Percentiles rank a stretch among this genome's conserved stretches.
Evolutionary conservation across 1,284 basidiomycete species (phyloP).

Genomic region (Pseudozyma sp.): DNA sequence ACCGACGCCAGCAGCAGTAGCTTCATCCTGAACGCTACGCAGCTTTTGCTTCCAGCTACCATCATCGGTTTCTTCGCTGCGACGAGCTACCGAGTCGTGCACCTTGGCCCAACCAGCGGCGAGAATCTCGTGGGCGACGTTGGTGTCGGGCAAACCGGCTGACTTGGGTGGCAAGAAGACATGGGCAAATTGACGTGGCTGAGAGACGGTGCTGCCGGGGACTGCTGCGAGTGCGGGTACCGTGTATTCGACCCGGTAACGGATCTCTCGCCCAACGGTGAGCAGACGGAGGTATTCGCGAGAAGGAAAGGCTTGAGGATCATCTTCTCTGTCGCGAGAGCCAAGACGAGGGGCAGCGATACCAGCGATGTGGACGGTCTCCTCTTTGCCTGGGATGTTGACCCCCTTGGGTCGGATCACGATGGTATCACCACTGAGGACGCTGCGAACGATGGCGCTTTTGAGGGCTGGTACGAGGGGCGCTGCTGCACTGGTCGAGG

Average conservation of each 20-base stretch:
- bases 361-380: conserved; percentile 63
- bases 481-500: conserved; percentile 7
- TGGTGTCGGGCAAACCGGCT: conserved; percentile 59
- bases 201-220: conserved; percentile 78
- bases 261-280: conserved; percentile 87
- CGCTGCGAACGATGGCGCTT: conserved; percentile 62
- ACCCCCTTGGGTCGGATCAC: conserved; percentile 61
- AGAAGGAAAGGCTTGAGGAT: conserved; percentile 89
- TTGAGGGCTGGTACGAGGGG: conserved; percentile 51
- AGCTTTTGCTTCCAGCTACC: conserved; percentile 77
- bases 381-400: conserved; percentile 54
- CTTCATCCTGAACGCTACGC: conserved; percentile 81
- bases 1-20: conserved; percentile 81
- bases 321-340: conserved; percentile 62
- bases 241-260: conserved; percentile 81
- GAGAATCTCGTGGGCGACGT: conserved; percentile 78
- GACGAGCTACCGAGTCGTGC: conserved; percentile 78
- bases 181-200: conserved; percentile 59
- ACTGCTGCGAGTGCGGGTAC: conserved; percentile 76
- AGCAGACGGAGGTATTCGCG: conserved; percentile 89
- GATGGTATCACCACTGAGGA: conserved; percentile 61
- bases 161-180: conserved; percentile 62
- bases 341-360: conserved; percentile 63
- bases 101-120: conserved; percentile 90
- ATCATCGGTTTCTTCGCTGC: conserved; percentile 71